phyloP scores from a whole-genome alignment of 306 rosid species.

The Biancaea sappan region DNA sequence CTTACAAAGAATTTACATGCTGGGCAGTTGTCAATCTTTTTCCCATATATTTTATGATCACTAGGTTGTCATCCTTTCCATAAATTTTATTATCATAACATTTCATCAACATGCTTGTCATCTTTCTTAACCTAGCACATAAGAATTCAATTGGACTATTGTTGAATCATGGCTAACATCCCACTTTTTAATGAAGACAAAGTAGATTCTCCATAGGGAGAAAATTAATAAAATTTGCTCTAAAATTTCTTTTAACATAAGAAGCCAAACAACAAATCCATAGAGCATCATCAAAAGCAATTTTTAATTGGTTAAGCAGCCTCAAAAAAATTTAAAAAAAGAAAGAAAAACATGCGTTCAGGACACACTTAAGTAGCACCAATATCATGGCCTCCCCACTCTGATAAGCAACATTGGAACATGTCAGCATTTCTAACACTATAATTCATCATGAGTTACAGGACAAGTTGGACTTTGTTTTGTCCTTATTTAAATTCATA shows the following conservation, averaged over 20 bases:
- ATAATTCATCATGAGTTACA: no score
- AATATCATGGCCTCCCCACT: neutral
- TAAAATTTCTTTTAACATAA: neutral
- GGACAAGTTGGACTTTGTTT: neutral
- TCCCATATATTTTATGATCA: neutral
- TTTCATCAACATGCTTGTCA: neutral
- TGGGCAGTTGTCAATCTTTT: constrained; percentile 4
- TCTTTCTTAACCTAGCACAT: neutral
- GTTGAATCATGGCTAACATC: neutral
- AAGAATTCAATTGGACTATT: neutral
- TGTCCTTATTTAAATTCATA: neutral
- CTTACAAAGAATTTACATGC: constrained; percentile 17
- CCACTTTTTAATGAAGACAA: neutral
- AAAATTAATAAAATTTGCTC: constrained; percentile 5
- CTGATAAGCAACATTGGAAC: neutral
- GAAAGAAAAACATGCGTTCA: neutral
- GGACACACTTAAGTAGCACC: neutral
- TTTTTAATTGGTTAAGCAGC: neutral
- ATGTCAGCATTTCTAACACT: neutral
- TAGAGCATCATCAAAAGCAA: neutral
- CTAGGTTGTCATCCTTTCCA: constrained; percentile 11
- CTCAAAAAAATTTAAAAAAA: neutral
- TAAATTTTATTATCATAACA: constrained; percentile 2
- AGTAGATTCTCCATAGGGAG: neutral
- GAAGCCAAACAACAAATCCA: constrained; percentile 9